Conservation (phyloP, 2,329 filamentous ascomycete species). For the Scolecobasidium constrictum region DNA sequence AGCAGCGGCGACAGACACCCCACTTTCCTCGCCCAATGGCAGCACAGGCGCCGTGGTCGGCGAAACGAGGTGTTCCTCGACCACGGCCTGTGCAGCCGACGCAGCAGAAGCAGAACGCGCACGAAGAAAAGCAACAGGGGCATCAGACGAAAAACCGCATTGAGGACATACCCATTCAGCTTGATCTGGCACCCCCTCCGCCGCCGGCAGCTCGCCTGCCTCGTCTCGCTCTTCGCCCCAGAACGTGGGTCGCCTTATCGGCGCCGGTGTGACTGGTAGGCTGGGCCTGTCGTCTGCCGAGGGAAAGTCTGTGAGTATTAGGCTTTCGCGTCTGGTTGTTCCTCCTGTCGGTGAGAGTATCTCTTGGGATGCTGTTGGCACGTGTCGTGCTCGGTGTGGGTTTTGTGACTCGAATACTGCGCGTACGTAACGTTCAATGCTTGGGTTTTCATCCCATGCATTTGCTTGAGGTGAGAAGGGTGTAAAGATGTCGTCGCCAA, state of each 20-base stretch:
- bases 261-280: slow-evolving; percentile 81
- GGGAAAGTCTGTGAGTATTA: slow-evolving; percentile 79
- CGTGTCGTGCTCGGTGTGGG: slow-evolving; percentile 35
- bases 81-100: neutral
- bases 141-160: slow-evolving; percentile 24
- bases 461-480: slow-evolving; percentile 61
- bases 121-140: slow-evolving; percentile 20
- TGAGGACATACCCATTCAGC: slow-evolving; percentile 80
- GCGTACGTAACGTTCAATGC: slow-evolving; percentile 81
- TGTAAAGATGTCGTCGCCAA: neutral
- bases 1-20: no score
- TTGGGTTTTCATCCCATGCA: slow-evolving; percentile 85
- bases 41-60: neutral
- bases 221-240: slow-evolving; percentile 52
- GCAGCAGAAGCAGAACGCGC: slow-evolving; percentile 14
- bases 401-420: slow-evolving; percentile 52
- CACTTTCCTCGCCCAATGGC: neutral
- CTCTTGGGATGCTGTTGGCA: slow-evolving; percentile 17
- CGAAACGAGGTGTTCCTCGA: no score
- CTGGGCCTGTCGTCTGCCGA: slow-evolving; percentile 72
- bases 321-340: slow-evolving; percentile 34
- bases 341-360: slow-evolving; percentile 19
- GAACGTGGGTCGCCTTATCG: slow-evolving; percentile 57
- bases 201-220: slow-evolving; percentile 54
- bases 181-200: slow-evolving; percentile 77